Evolutionary conservation across 805 yeast genomes (phyloP), one percentile per base, ranked within the genome.

Genomic region (Pichia gijzeniarum): DNA sequence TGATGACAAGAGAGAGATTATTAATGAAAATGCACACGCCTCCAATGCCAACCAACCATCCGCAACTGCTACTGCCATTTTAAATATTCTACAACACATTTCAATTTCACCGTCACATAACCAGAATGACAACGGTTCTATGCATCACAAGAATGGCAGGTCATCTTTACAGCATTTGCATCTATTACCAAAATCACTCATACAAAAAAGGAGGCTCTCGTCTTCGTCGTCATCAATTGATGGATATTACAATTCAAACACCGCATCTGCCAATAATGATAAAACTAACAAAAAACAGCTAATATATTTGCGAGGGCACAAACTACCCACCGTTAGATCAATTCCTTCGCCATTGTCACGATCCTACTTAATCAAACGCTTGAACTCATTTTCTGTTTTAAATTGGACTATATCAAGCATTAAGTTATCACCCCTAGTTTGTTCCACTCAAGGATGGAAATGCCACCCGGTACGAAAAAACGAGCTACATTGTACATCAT

Each of bases 361-460:
- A 21, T 33, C 40, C 2, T 47, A 45, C n/a, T 62, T 79, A 4
- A 49, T 72, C 10, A 56, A 59, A 4, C 57, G 84, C 38, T 59
- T 79, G 19, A 45, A 56, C 16, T 66, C 79, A 1, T 79, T 64
- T 54, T 67, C 65, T 8, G 64, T 72, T 2, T 53, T 71, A 32
- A 72, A 72, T 53, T 79, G 83, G 83, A 58, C 63, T 14, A 52
- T 75, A 13, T 53, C 55, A 3, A 55, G 54, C 40, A 21, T 42
- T 7, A 46, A 44, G 5, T 55, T 78, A 22, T 72, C 64, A 5
- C 80, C 79, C 43, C 60, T 79, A 30, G 65, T 57, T 27, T 73
- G 79, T 53, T 70, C 80, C 1, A 53, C 72, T 19, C 64, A 71
- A 43, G 84, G 84, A 1, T 79, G 83, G 83, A 60, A 56, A 41